Conservation (phyloP, 495 filamentous ascomycete genomes). For the Hamigera avellanea region DNA sequence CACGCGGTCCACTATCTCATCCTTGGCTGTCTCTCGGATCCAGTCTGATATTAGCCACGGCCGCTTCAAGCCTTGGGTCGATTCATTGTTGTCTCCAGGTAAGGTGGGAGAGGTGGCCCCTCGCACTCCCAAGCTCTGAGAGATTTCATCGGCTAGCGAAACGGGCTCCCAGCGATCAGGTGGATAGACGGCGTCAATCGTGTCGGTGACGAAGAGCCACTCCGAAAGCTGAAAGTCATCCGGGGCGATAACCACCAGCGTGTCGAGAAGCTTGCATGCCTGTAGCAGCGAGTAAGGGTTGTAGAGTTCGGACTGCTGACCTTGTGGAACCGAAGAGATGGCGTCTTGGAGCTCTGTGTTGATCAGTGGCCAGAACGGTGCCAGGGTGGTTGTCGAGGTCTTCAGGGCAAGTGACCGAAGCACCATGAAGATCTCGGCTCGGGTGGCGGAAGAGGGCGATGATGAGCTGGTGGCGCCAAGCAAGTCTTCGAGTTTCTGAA, state of each 20-base stretch:
- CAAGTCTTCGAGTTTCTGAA: constrained; percentile 81
- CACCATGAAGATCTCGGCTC: constrained; percentile 83
- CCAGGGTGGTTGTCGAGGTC: constrained; percentile 63
- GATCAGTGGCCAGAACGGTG: constrained; percentile 79
- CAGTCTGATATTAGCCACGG: constrained; percentile 33
- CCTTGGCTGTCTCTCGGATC: constrained; percentile 42
- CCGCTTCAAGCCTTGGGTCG: constrained; percentile 18
- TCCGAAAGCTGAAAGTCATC: constrained; percentile 94
- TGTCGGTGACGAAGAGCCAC: constrained; percentile 96
- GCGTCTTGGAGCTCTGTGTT: constrained; percentile 78
- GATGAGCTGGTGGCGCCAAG: constrained; percentile 76
- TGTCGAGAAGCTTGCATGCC: constrained; percentile 84
- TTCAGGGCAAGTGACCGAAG: constrained; percentile 70
- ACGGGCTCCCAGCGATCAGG: constrained; percentile 59
- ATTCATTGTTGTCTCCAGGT: constrained; percentile 22
- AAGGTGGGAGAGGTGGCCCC: constrained; percentile 24
- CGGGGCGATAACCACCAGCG: constrained; percentile 69
- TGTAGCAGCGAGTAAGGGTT: constrained; percentile 67
- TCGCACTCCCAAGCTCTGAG: constrained; percentile 57
- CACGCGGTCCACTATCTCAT: constrained; percentile 62
- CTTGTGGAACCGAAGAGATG: constrained; percentile 61
- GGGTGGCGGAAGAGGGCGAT: constrained; percentile 80
- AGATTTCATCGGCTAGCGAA: constrained; percentile 77
- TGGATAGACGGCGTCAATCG: constrained; percentile 89
- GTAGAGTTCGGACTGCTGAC: constrained; percentile 64